Conservation (phyloP, 2,329 filamentous ascomycete genomes). For the Colletotrichum noveboracense region DNA sequence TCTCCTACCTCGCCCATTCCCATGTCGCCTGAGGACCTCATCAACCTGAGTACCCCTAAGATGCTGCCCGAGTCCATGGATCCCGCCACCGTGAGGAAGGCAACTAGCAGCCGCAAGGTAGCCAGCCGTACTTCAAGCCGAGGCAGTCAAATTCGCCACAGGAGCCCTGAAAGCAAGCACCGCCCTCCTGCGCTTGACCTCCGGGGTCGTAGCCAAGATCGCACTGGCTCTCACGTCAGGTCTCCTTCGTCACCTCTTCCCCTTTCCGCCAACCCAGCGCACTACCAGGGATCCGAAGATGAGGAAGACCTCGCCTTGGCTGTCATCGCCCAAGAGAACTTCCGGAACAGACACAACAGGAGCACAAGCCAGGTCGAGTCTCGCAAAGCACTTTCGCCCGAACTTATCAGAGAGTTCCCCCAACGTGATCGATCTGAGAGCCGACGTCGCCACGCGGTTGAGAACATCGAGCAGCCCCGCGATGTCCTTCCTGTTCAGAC, state of each 20-base stretch:
- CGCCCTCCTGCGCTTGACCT: conserved; percentile 49
- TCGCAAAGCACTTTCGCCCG: conserved; percentile 40
- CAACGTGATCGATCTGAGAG: conserved; percentile 44
- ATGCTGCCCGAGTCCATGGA: conserved; percentile 36
- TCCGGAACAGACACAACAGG: conserved; percentile 59
- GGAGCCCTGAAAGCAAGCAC: conserved; percentile 50
- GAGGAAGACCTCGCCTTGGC: conserved; percentile 65
- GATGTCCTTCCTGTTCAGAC: conserved; percentile 32
- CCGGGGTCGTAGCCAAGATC: conserved; percentile 68
- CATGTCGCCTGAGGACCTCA: conserved; percentile 90
- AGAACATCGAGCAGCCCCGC: conserved; percentile 29
- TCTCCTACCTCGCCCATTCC: conserved; percentile 92
- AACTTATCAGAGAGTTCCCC: conserved; percentile 29
- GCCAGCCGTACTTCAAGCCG: conserved; percentile 56
- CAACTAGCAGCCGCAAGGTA: conserved; percentile 35
- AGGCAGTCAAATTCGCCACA: conserved; percentile 42
- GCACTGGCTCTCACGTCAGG: conserved; percentile 62
- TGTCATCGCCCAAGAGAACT: conserved; percentile 58
- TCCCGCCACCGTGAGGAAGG: conserved; percentile 51
- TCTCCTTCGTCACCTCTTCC: conserved; percentile 86
- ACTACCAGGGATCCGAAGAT: conserved; percentile 65
- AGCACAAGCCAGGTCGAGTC: conserved; percentile 49
- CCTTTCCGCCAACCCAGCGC: conserved; percentile 65
- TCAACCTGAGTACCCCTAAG: conserved; percentile 61
- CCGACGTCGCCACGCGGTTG: conserved; percentile 36